Percentiles rank a stretch among this genome's conserved stretches.
Conservation (phyloP, 345 rosid species). For the Populus pruinosa region DNA sequence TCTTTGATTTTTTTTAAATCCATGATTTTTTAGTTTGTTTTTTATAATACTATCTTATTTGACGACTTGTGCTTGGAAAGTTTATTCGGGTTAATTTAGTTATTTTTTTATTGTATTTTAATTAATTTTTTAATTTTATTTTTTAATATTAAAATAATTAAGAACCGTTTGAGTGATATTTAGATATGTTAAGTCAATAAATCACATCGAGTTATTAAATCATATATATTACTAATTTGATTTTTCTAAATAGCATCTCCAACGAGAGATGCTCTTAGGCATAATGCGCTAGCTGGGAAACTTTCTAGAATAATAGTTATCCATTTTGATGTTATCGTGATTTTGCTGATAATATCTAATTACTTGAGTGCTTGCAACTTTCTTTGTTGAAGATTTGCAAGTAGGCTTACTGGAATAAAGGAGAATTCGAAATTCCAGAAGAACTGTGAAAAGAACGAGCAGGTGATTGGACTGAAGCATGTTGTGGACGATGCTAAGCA, state of each 20-base stretch:
- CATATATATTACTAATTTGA: no score
- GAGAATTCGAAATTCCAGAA: conserved; percentile 85
- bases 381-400: conserved; percentile 66
- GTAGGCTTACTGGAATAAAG: conserved; percentile 82
- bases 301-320: neutral
- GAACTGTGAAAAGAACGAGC: conserved; percentile 43
- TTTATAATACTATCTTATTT: no score
- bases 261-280: neutral
- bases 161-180: no score
- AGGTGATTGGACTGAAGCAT: conserved; percentile 55
- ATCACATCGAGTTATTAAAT: no score
- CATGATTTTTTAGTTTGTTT: no score
- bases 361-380: neutral
- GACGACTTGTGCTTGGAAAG: fast-evolving
- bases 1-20: no score
- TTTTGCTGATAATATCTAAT: neutral
- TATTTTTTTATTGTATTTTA: no score
- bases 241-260: no score
- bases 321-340: neutral
- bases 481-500: conserved; percentile 84
- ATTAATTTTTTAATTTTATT: no score
- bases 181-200: no score
- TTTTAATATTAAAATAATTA: no score
- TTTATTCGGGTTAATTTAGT: no score
- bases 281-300: neutral